phyloP scores from a whole-genome alignment of 2,329 filamentous ascomycete species.

The Ceratocystis albifundus region DNA sequence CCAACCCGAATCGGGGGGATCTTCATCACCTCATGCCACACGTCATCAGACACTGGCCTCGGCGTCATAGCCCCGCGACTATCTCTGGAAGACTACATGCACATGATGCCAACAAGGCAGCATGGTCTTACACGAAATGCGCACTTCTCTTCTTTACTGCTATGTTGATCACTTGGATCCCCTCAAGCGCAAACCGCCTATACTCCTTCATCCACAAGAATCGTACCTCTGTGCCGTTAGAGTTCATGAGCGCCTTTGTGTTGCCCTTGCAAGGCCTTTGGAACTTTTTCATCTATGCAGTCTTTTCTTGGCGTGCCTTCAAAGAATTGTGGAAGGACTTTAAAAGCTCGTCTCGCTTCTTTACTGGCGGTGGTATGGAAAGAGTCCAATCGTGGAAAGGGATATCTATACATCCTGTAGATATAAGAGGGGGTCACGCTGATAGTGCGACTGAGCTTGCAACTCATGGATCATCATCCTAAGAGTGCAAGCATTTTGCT shows the following conservation, averaged over 20 bases:
- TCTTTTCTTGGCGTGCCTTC: conserved; percentile 50
- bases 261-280: conserved; percentile 67
- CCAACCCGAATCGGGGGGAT: conserved; percentile 36
- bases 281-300: conserved; percentile 61
- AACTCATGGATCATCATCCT: not conserved
- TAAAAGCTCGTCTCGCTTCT: conserved; percentile 15
- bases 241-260: conserved; percentile 56
- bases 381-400: not conserved
- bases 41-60: not conserved
- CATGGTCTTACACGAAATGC: conserved; percentile 53
- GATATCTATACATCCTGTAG: not conserved
- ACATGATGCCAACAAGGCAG: conserved; percentile 44
- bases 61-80: conserved; percentile 23
- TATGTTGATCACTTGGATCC: conserved; percentile 57
- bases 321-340: conserved; percentile 28
- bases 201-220: conserved; percentile 48
- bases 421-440: not conserved
- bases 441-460: not conserved
- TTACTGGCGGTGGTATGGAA: not conserved
- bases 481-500: not conserved
- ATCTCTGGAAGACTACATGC: conserved; percentile 26
- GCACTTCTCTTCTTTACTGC: conserved; percentile 55
- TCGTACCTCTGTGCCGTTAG: conserved; percentile 42
- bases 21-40: not conserved
- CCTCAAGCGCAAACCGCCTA: conserved; percentile 58